A percentile compares a stretch with the other conserved stretches of the same genome.
Evolutionary conservation across 306 rosid genomes (phyloP).

Genomic region (Senna siamea): DNA sequence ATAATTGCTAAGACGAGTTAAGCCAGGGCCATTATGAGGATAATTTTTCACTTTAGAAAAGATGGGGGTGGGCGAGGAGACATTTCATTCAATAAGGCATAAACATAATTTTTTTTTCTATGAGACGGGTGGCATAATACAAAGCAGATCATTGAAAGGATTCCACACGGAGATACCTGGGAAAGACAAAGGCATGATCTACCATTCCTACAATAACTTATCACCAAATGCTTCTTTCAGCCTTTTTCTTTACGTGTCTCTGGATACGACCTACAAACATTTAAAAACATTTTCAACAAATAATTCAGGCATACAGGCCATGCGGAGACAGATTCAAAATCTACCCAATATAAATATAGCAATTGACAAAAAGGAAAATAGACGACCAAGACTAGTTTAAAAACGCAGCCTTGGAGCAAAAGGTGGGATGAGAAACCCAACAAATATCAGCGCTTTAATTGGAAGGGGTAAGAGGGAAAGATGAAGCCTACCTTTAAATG

Average conservation of each 20-base stretch:
- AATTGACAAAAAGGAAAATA: conserved; percentile 1
- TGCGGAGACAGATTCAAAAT: background rate
- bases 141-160: conserved; percentile 71
- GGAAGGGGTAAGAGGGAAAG: background rate
- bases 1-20: conserved; percentile 27
- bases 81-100: conserved; percentile 50
- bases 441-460: no score
- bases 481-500: conserved; percentile 47
- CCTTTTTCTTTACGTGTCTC: conserved; percentile 53
- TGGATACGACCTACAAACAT: conserved; percentile 53
- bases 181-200: conserved; percentile 63
- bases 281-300: conserved; percentile 31
- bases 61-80: conserved; percentile 25
- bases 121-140: conserved; percentile 75
- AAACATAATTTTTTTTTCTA: conserved; percentile 60
- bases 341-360: background rate
- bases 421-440: conserved; percentile 18
- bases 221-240: conserved; percentile 59
- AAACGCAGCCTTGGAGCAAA: conserved; percentile 12
- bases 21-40: conserved; percentile 23
- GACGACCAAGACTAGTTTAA: background rate
- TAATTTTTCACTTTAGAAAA: conserved; percentile 21
- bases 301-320: conserved; percentile 3
- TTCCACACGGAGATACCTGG: conserved; percentile 59
- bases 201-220: conserved; percentile 67